Evolutionary conservation across 257 asterid genomes (phyloP), one percentile per base, ranked within the genome.

Genomic region (Salvia miltiorrhiza): DNA sequence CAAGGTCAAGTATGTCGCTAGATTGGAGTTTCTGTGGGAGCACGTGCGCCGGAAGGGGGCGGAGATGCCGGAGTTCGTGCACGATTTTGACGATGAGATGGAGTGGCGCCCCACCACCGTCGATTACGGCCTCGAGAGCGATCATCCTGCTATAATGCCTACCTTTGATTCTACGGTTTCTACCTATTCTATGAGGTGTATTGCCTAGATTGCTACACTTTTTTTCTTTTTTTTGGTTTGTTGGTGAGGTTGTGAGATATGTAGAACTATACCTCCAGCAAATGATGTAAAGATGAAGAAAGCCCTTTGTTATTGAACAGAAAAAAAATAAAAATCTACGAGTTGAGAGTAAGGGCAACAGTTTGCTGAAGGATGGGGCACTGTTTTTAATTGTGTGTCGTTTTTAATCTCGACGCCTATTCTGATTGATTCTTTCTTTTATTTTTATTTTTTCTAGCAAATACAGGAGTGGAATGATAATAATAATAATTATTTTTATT

Each of bases 91-190:
- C 12, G 89, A 87, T 21, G 86, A 83, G 63, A 71, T 87, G 71
- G 96, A 89, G 75, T 63, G 64, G 23, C 73, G 84, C 1, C 80
- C 86, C 39, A 65, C 64, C 47, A 78, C 70, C 11, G 58, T 84
- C 49, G 90, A 88, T 55, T 88, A 85, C 26, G 96, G 96, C 33
- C 45, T 88, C 57, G 98, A 93, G 81, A 87, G 96, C 62, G 97
- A 90, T 68, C 96, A 88, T 45, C 96, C 95, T 0, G 76, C 95
- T n/a, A 52, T 70, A 0, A 64, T 71, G 9, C 76, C 82, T 0
- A 20, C 70, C 9, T 40, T 77, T 1, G 89, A 92, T 58, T 76
- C 78, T 21, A 65, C 88, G 0, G 73, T 87, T 9, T 63, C 87
- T 13, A 84, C 84, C 47, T 89, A 84, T 76, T 92, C 97, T 57